Evolutionary conservation across 1,139 yeast genomes (phyloP).

Genomic region (Martiniozyma asiatica): DNA sequence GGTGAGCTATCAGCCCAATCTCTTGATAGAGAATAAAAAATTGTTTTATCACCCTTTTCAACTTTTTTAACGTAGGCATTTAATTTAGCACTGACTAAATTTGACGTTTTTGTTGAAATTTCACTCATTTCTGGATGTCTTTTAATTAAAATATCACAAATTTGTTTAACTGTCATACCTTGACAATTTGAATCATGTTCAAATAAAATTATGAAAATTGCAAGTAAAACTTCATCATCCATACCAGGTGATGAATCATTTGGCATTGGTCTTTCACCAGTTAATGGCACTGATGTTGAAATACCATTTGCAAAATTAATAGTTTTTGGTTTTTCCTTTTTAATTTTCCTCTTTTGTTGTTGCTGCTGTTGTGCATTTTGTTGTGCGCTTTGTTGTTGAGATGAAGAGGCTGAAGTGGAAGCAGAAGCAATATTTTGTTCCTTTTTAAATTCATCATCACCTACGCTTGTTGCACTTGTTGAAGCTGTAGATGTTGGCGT

Average conservation of each 20-base stretch:
- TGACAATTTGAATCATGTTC: slow-evolving; percentile 55
- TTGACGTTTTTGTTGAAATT: slow-evolving; percentile 68
- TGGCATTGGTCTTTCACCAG: slow-evolving; percentile 71
- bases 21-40: slow-evolving; percentile 63
- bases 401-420: too few relatives aligned
- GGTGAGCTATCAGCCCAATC: slow-evolving; percentile 89
- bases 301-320: slow-evolving; percentile 55
- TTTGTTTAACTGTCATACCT: slow-evolving; percentile 80
- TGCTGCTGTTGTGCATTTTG: slow-evolving; percentile 8
- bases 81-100: slow-evolving; percentile 66
- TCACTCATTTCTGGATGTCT: slow-evolving; percentile 76
- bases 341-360: slow-evolving; percentile 15
- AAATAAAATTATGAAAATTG: slow-evolving; percentile 57
- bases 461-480: slow-evolving; percentile 15
- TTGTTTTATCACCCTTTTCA: slow-evolving; percentile 60
- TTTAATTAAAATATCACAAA: slow-evolving; percentile 61
- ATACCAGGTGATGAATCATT: slow-evolving; percentile 45
- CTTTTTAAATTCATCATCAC: too few relatives aligned
- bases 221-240: slow-evolving; percentile 66
- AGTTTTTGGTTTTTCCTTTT: slow-evolving; percentile 19
- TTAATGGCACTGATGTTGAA: slow-evolving; percentile 67
- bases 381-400: slow-evolving; percentile 2
- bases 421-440: slow-evolving; percentile 3
- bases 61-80: slow-evolving; percentile 77
- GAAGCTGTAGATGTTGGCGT: slow-evolving; percentile 18